Base-by-base conservation (phyloP, 2,329 filamentous ascomycete species). In the Neonectria hederae region DNA sequence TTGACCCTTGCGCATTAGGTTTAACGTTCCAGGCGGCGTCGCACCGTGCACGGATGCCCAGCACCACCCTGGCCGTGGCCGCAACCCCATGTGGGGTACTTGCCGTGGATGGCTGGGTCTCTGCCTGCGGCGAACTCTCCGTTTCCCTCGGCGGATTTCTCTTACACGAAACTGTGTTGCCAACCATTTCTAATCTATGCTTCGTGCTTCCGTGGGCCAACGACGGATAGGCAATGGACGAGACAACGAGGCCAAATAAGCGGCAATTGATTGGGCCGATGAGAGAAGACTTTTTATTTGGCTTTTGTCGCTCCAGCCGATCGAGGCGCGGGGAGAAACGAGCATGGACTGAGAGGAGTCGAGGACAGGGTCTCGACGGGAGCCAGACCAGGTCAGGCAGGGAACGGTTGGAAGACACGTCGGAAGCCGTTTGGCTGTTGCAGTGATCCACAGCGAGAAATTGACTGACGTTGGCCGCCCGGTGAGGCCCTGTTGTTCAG, bases 91-190 rank as follows among this genome's bases (percentile, higher is more conserved):
- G 73, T 75, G 74, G 75, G 70, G 72, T 71, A 62, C 52, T 61
- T 59, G 57, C 65, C 64, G 70, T 69, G 66, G 65, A 69, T 73
- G 70, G 73, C 70, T 73, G 71, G 68, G 59, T 60, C 56, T 35
- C 61, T 42, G 42, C 30, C 59, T 53, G 71, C 63, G 66, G 71
- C 62, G 61, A 68, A 73, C 59, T 68, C 55, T 63, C 66, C 54
- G 57, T 49, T 66, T 53, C 64, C 65, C 66, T 26, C 58, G 59
- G 59, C 59, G 64, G 68, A 73, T 77, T 78, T 78, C 76, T 78
- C 74, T 79, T 77, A 77, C 76, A 77, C 74, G 70, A 77, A 75
- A 65, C 65, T 68, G 72, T 74, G 73, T 76, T 76, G 76, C 76
- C 76, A 77, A 75, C 72, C 71, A 49, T 67, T 71, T 71, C 66